Evolutionary conservation across 108 stramenopile species (phyloP), one percentile per base, ranked within the genome.

Genomic region (Mayamaea pseudoterrestris): DNA sequence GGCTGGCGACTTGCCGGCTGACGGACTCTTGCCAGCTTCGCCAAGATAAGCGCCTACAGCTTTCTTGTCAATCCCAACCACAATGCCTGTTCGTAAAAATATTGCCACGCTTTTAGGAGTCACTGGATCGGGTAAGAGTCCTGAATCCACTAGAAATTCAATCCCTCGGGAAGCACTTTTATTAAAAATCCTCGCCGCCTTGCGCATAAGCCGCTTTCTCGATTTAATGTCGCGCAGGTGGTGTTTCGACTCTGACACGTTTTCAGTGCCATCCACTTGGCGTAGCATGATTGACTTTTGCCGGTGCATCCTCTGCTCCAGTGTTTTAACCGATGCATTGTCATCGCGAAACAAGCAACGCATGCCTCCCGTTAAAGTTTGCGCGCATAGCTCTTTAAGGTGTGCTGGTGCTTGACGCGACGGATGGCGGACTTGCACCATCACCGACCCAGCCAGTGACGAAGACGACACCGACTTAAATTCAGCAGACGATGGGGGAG

Each of bases 11-110:
- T 69, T 78, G 25, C 60, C 78, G 4, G 81, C 42, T 31, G 54
- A 48, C 4, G 79, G 55, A 22, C 56, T 42, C 40, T 85, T 88
- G 11, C 96, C 96, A 26, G 69, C 48, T 47, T 88, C 87, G 0
- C 96, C 96, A 5, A 97, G 68, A 56, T 91, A 97, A 17, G 68
- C 66, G 8, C 96, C 96, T 16, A 95, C 81, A 18, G 69, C 76
- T 17, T 66, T 65, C 53, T 94, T 95, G 47, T 90, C 76, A 42
- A 97, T 69, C 14, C 92, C 90, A 3, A 87, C 73, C 12, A 83
- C 80, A 53, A 94, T 69, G 0, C 82, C 88, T 46, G 78, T 78
- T 20, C 96, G 77, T 16, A 97, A 66, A 53, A 95, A 97, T 0
- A 56, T 50, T 30, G 93, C 93, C 26, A 95, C 87, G 44, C 62